Evolutionary conservation across 345 rosid genomes (phyloP).

Genomic region (Hibiscus syriacus): DNA sequence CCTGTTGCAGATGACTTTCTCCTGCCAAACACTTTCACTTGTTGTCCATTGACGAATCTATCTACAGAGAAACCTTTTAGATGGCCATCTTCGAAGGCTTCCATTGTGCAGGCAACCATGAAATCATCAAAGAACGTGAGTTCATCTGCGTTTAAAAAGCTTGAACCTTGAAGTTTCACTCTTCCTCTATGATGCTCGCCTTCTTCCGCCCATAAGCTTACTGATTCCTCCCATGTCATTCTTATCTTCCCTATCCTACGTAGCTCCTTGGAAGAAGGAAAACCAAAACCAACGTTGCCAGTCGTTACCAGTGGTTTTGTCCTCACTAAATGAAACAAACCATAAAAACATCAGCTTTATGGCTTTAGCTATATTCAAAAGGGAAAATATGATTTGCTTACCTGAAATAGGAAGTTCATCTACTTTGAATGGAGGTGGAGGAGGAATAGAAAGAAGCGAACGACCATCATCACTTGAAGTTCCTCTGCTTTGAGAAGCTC

Average conservation of each 20-base stretch:
- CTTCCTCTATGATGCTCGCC: conserved; percentile 87
- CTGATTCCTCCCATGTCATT: conserved; percentile 96
- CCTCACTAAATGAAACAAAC: conserved; percentile 41
- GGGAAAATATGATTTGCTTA: too few relatives aligned
- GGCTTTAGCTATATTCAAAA: too few relatives aligned
- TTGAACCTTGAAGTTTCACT: conserved; percentile 63
- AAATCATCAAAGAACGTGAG: conserved; percentile 77
- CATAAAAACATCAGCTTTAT: too few relatives aligned
- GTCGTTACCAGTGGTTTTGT: conserved; percentile 45
- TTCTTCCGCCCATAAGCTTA: conserved; percentile 92
- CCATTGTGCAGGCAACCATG: conserved; percentile 85
- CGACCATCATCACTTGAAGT: conserved; percentile 25
- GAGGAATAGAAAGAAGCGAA: conserved; percentile 32
- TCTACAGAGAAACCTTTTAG: conserved; percentile 88
- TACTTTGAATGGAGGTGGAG: conserved; percentile 54
- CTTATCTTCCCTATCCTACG: conserved; percentile 87
- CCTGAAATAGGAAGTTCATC: conserved; percentile 48
- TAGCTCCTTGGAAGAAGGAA: conserved; percentile 47
- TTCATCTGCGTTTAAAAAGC: conserved; percentile 84
- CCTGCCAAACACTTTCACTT: conserved; percentile 86
- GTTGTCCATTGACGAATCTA: conserved; percentile 74
- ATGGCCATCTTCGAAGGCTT: conserved; percentile 75
- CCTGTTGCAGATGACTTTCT: conserved; percentile 51
- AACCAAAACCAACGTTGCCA: conserved; percentile 24
- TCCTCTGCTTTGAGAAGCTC: conserved; percentile 47